Evolutionary conservation across 257 asterid species (phyloP), one percentile per base, ranked within the genome.

Genomic region (Gentiana straminea): DNA sequence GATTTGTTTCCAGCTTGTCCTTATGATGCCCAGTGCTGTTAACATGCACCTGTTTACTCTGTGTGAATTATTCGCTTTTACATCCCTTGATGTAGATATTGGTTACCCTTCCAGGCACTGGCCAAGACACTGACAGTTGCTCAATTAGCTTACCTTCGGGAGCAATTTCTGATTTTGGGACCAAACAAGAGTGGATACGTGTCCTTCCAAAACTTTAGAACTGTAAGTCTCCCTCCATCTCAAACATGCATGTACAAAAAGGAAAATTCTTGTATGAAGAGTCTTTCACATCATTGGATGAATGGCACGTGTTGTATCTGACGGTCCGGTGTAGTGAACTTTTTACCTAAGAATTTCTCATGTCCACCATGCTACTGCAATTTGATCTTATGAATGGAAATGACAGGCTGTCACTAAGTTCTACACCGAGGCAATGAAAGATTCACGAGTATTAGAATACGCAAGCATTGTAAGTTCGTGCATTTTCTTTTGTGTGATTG

Each of bases 351-450:
- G 24, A 24, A 24, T 41, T 7, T 7, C 9, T 41, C 46, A 41
- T 41, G 46, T 41, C 1, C 46, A 4, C 7, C 2, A 3, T 2
- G 5, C 9, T 7, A 5, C 46, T 41, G 5, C 5, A 41, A 41
- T 41, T 41, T 41, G 46, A 41, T 41, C 45, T 49, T 47, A 49
- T 43, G 54, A 15, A 36, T 35, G 4, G 61, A 55, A 13, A 3
- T 41, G 51, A 68, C 77, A 92, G 98, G 94, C 94, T 46, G 71
- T 80, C 64, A 50, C 78, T 52, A 85, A 73, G 81, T 65, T 64
- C 71, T 74, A 84, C 7, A 92, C 99, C 0, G 94, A 88, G 64
- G 99, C 97, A 38, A 78, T 88, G 84, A 88, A 81, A 77, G 98
- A 92, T 68, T 85, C 99, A 2, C 79, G 97, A 71, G 95, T 92